Percentiles rank a stretch among this genome's conserved stretches.
Conservation (phyloP, 164 flowering plant species). For the Macadamia tetraphylla region DNA sequence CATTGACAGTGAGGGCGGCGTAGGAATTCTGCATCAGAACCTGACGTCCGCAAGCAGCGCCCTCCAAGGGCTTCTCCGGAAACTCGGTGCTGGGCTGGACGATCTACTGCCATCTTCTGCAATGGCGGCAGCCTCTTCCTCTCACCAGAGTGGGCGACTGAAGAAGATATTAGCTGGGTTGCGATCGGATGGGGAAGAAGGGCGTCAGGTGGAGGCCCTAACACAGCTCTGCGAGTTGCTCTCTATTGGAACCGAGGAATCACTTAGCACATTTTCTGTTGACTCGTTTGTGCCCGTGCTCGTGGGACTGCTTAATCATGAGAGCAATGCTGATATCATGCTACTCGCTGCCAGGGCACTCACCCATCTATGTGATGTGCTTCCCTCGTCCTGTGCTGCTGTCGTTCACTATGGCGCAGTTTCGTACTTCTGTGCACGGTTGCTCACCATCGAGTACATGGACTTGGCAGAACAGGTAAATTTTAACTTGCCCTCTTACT, state of each 20-base stretch:
- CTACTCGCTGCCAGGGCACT: conserved; percentile 92
- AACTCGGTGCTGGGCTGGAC: conserved; percentile 91
- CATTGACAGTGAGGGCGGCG: conserved; percentile 66
- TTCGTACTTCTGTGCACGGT: conserved; percentile 75
- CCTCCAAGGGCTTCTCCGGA: conserved; percentile 78
- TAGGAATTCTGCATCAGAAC: conserved; percentile 73
- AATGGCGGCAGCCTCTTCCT: conserved; percentile 55
- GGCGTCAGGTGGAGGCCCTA: conserved; percentile 88
- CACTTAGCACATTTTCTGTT: conserved; percentile 87
- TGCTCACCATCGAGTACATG: conserved; percentile 98
- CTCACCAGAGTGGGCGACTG: conserved; percentile 83
- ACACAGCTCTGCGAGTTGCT: conserved; percentile 97
- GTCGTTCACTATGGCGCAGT: conserved; percentile 97
- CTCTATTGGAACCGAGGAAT: conserved; percentile 94
- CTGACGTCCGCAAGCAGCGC: conserved; percentile 88
- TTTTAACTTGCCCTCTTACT: not conserved
- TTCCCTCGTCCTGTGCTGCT: conserved; percentile 94
- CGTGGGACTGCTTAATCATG: conserved; percentile 87
- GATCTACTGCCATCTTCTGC: conserved; percentile 78
- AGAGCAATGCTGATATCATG: conserved; percentile 96
- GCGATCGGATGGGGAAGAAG: conserved; percentile 97
- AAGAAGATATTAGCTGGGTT: conserved; percentile 88
- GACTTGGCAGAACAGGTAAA: conserved; percentile 99
- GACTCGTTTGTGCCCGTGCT: conserved; percentile 95
- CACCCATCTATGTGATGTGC: conserved; percentile 88